Conservation (phyloP, 495 filamentous ascomycete genomes). For the Chaetomium tenue region DNA sequence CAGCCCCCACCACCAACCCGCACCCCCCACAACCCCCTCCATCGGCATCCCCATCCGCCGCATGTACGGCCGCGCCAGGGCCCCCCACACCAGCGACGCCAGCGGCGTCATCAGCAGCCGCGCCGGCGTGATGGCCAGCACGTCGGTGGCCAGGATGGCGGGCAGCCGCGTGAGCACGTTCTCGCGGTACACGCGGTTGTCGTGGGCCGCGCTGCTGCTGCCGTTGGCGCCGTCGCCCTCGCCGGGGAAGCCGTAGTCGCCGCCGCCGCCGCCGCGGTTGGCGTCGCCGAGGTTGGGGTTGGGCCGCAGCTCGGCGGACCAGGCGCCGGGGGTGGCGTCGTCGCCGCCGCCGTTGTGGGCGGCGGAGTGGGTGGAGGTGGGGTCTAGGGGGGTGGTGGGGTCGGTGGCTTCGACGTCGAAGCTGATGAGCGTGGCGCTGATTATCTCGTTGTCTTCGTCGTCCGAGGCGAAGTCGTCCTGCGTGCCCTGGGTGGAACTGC, state of each 20-base stretch:
- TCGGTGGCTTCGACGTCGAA: constrained; percentile 57
- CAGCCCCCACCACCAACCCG: constrained; percentile 24
- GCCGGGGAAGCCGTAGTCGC: background rate
- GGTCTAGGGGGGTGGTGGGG: constrained; percentile 26
- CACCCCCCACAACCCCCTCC: constrained; percentile 8
- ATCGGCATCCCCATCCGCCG: constrained; percentile 15
- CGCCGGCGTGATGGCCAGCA: constrained; percentile 35
- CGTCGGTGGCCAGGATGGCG: constrained; percentile 38
- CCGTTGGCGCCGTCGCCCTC: background rate
- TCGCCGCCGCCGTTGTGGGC: background rate
- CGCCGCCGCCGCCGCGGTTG: background rate
- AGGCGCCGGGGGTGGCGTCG: constrained; percentile 42
- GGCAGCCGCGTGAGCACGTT: constrained; percentile 41
- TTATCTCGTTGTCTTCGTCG: constrained; percentile 50
- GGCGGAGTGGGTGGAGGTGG: background rate
- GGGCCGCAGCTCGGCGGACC: constrained; percentile 58
- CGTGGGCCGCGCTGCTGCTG: background rate
- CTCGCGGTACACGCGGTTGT: constrained; percentile 35
- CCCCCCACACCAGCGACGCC: constrained; percentile 32
- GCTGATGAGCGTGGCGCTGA: constrained; percentile 54
- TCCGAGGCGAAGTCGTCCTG: constrained; percentile 43
- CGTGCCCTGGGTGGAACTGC: background rate
- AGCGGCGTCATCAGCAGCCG: constrained; percentile 38
- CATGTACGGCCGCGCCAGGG: constrained; percentile 34
- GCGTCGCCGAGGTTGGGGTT: constrained; percentile 38